These are phyloP conservation scores for Trichoderma koningii DNA, from an alignment of 2,329 filamentous ascomycete species.

Conservation along the genomic window DNA sequence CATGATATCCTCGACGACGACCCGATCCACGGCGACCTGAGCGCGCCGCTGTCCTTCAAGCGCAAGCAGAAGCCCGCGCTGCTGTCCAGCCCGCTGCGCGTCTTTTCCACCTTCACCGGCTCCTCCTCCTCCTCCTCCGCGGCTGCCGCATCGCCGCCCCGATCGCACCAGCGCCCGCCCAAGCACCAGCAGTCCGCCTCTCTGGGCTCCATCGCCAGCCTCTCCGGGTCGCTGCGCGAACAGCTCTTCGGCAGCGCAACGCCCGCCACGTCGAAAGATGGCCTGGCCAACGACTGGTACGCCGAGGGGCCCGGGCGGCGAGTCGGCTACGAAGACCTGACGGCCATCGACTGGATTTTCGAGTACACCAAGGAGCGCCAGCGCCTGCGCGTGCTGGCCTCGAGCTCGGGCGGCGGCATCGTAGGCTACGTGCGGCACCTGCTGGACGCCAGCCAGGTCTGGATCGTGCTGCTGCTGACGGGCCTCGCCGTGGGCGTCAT, in stretches of 20 bases:
- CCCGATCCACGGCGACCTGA: constrained; percentile 53
- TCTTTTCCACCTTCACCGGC: constrained; percentile 53
- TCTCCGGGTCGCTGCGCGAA: constrained; percentile 12
- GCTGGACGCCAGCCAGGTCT: constrained; percentile 85
- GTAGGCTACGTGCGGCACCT: constrained; percentile 72
- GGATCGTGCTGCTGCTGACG: constrained; percentile 83
- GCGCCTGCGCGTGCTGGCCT: constrained; percentile 74
- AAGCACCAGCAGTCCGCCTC: constrained; percentile 10
- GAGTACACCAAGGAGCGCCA: constrained; percentile 97
- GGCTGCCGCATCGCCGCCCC: neutral
- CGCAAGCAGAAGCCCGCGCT: constrained; percentile 60
- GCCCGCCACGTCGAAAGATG: constrained; percentile 47
- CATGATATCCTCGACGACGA: constrained; percentile 55
- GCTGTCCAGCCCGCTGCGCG: constrained; percentile 50
- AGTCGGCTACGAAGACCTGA: constrained; percentile 93
- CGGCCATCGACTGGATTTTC: constrained; percentile 99
- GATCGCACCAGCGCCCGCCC: constrained; percentile 2
- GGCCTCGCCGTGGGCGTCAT: constrained; percentile 81
- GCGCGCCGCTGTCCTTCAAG: constrained; percentile 68
- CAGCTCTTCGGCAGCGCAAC: constrained; percentile 28
- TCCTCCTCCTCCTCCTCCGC: constrained; percentile 20
- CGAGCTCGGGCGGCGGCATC: constrained; percentile 67
- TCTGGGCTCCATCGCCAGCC: constrained; percentile 17
- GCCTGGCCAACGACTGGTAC: constrained; percentile 73
- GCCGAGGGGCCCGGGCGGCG: constrained; percentile 83